Evolutionary conservation across 148 eudicot species (phyloP).

Genomic region (Heliamphora exappendiculata): DNA sequence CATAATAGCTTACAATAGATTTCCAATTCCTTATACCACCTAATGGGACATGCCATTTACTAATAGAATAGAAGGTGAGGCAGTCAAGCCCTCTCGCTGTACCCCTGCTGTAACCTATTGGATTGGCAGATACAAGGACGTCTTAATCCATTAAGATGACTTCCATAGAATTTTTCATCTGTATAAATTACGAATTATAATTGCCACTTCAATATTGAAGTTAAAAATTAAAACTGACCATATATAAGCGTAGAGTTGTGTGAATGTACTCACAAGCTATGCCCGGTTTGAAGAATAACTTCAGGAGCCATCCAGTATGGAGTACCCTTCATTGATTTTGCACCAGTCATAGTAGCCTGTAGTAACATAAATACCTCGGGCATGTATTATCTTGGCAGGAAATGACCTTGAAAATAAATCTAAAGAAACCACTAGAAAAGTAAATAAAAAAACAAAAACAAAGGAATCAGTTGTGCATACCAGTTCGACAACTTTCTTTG

Average conservation of each 20-base stretch:
- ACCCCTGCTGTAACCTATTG: not conserved
- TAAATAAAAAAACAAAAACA: not conserved
- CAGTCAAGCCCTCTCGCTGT: too few relatives aligned
- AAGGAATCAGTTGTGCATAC: conserved; percentile 24
- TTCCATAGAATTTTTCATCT: not conserved
- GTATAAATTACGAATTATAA: not conserved
- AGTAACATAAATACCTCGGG: conserved; percentile 5
- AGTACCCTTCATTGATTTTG: conserved; percentile 99
- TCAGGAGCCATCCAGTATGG: conserved; percentile 99
- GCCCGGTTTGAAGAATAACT: conserved; percentile 95
- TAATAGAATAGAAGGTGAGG: too few relatives aligned
- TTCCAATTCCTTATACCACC: too few relatives aligned
- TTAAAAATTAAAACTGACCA: conserved; percentile 1
- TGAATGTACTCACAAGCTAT: conserved; percentile 60
- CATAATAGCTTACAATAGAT: too few relatives aligned
- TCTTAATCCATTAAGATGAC: not conserved
- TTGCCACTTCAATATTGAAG: conserved; percentile 3
- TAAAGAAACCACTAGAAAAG: not conserved
- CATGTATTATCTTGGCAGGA: not conserved
- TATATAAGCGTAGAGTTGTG: conserved; percentile 6
- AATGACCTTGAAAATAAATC: not conserved
- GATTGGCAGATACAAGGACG: not conserved
- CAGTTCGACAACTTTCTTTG: conserved; percentile 96
- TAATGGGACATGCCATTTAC: too few relatives aligned
- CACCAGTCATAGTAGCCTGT: conserved; percentile 94